phyloP scores from a whole-genome alignment of 768 basidiomycete genomes.

The Amanita inopinata region DNA sequence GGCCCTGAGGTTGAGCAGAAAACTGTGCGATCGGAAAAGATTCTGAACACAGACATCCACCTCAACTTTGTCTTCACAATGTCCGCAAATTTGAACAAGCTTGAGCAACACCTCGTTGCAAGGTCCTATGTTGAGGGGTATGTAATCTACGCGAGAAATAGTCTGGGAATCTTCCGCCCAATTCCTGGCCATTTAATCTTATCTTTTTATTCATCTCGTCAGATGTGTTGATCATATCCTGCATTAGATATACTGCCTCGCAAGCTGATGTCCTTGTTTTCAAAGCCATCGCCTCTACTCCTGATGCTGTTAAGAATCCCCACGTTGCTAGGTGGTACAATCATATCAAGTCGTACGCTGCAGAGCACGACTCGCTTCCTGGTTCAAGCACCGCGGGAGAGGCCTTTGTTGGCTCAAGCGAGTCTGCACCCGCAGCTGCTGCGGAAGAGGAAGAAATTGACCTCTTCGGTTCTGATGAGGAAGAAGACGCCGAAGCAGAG shows the following conservation, averaged over 20 bases:
- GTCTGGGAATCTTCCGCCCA: no score
- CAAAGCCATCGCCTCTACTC: conserved; percentile 64
- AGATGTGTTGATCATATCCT: conserved; percentile 10
- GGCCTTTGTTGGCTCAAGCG: conserved; percentile 49
- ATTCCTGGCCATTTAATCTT: conserved; percentile 7
- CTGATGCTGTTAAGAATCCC: conserved; percentile 55
- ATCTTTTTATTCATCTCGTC: conserved; percentile 5
- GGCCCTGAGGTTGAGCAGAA: conserved; percentile 17
- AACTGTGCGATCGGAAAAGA: conserved; percentile 8
- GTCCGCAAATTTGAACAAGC: conserved; percentile 59
- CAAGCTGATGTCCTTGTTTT: conserved; percentile 92
- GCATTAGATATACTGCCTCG: conserved; percentile 73
- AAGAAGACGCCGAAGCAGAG: conserved; percentile 80
- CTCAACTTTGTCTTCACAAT: conserved; percentile 27
- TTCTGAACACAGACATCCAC: conserved; percentile 14
- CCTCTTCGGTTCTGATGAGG: conserved; percentile 82
- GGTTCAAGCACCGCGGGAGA: conserved; percentile 81
- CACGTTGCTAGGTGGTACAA: conserved; percentile 86
- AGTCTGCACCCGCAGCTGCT: conserved; percentile 35
- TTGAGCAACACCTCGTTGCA: conserved; percentile 80
- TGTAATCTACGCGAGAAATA: conserved; percentile 25
- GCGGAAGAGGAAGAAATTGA: conserved; percentile 58
- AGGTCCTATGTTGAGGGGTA: conserved; percentile 90
- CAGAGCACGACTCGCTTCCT: conserved; percentile 69
- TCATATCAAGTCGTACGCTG: conserved; percentile 82